phyloP scores from a whole-genome alignment of 257 asterid species.

The Rhazya stricta region DNA sequence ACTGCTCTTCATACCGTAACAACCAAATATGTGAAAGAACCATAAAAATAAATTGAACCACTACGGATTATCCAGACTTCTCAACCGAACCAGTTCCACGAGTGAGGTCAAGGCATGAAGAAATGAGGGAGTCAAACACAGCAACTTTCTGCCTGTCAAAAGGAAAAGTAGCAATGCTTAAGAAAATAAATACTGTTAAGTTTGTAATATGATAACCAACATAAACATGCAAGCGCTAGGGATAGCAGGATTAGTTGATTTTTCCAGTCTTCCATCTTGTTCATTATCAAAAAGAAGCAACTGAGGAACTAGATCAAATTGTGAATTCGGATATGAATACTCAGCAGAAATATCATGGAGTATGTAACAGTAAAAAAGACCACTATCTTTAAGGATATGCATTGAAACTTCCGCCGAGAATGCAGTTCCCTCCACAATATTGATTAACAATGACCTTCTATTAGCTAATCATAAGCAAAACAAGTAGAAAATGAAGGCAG shows the following conservation, averaged over 20 bases:
- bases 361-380: not conserved
- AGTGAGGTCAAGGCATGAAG: too few relatives aligned
- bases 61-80: not conserved
- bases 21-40: not conserved
- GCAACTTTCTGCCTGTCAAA: not conserved
- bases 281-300: not conserved
- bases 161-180: not conserved
- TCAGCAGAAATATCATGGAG: not conserved
- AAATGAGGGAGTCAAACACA: too few relatives aligned
- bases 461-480: not conserved
- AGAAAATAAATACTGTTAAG: not conserved
- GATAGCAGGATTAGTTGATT: not conserved
- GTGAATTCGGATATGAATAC: not conserved
- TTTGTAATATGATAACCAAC: not conserved
- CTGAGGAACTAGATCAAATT: not conserved
- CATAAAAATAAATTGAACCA: not conserved
- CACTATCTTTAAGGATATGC: not conserved
- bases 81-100: too few relatives aligned
- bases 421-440: not conserved
- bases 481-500: not conserved
- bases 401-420: not conserved
- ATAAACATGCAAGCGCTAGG: not conserved
- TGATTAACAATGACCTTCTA: not conserved
- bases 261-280: not conserved
- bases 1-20: not conserved